Evolutionary conservation across 2,329 filamentous ascomycete species (phyloP).

Genomic region (Huntiella abstrusa): DNA sequence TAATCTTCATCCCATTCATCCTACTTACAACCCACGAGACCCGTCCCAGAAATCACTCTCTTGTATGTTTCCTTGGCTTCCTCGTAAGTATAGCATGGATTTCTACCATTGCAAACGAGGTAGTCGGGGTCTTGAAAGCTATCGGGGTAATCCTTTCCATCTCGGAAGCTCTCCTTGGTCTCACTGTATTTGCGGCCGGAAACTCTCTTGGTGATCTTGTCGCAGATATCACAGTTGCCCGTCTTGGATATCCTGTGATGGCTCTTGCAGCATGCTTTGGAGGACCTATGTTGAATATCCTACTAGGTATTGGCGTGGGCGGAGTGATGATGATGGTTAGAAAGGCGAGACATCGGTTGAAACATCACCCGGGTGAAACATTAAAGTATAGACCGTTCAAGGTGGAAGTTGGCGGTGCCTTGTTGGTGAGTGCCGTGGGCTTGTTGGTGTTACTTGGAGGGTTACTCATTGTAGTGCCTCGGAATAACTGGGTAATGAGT

Average conservation of each 20-base stretch:
- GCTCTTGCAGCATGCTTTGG: conserved; percentile 86
- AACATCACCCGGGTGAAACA: conserved; percentile 42
- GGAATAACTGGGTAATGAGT: conserved; percentile 75
- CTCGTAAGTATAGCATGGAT: conserved; percentile 90
- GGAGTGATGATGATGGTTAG: conserved; percentile 74
- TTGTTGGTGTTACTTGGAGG: conserved; percentile 62
- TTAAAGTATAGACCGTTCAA: conserved; percentile 58
- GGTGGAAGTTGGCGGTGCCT: conserved; percentile 65
- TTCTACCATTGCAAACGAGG: conserved; percentile 83
- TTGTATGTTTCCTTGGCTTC: conserved; percentile 80
- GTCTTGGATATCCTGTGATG: conserved; percentile 92
- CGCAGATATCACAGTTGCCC: conserved; percentile 82
- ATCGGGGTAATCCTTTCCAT: conserved; percentile 83
- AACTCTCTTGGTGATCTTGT: conserved; percentile 91
- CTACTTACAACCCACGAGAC: conserved; percentile 46
- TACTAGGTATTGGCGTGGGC: conserved; percentile 82
- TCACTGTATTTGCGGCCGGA: conserved; percentile 91
- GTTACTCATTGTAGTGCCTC: conserved; percentile 61
- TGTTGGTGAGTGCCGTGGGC: conserved; percentile 72
- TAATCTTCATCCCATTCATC: conserved; percentile 48
- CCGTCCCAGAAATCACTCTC: conserved; percentile 53
- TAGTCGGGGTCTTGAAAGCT: conserved; percentile 85
- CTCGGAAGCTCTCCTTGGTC: conserved; percentile 79
- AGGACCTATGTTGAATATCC: conserved; percentile 94
- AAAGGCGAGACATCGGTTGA: conserved; percentile 45